Evolutionary conservation across 192 early-diverging fungal genomes (phyloP).

Genomic region (Backusella australiensis): DNA sequence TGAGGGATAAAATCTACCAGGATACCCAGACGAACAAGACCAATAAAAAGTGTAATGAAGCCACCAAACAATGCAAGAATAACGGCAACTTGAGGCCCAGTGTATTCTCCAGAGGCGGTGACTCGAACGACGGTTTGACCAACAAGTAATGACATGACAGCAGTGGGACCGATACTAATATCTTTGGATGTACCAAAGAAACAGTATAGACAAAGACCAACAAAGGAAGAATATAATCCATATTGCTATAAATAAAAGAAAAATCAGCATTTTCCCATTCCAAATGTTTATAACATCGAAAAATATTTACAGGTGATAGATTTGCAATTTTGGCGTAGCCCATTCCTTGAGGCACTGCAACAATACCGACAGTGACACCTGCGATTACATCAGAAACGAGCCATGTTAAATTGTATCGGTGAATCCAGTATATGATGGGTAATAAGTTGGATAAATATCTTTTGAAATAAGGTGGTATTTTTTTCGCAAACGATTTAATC

Average conservation of each 20-base stretch:
- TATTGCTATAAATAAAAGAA: conserved; percentile 42
- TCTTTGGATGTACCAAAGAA: conserved; percentile 75
- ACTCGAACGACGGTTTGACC: conserved; percentile 59
- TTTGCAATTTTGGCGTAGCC: conserved; percentile 69
- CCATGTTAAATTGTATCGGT: conserved; percentile 36
- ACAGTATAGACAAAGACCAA: conserved; percentile 66
- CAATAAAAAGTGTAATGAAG: conserved; percentile 64
- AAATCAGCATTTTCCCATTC: neutral
- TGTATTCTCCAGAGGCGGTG: conserved; percentile 58
- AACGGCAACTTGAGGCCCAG: conserved; percentile 64
- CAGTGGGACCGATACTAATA: conserved; percentile 63
- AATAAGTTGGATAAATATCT: conserved; percentile 19
- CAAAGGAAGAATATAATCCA: conserved; percentile 75
- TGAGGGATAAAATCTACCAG: conserved; percentile 88
- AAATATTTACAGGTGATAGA: conserved; percentile 40
- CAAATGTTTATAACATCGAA: neutral
- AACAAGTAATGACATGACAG: conserved; percentile 78
- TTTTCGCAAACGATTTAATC: neutral
- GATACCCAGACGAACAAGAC: conserved; percentile 81
- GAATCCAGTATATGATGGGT: conserved; percentile 30
- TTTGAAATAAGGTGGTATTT: conserved; percentile 23
- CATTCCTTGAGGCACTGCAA: conserved; percentile 73
- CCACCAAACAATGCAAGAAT: conserved; percentile 75
- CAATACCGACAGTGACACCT: conserved; percentile 72
- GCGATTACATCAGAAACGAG: conserved; percentile 54